Percentiles rank a stretch among this genome's conserved stretches.
These are phyloP conservation scores for Gentiana straminea DNA, from an alignment of 257 asterid species.

Conservation along the genomic window DNA sequence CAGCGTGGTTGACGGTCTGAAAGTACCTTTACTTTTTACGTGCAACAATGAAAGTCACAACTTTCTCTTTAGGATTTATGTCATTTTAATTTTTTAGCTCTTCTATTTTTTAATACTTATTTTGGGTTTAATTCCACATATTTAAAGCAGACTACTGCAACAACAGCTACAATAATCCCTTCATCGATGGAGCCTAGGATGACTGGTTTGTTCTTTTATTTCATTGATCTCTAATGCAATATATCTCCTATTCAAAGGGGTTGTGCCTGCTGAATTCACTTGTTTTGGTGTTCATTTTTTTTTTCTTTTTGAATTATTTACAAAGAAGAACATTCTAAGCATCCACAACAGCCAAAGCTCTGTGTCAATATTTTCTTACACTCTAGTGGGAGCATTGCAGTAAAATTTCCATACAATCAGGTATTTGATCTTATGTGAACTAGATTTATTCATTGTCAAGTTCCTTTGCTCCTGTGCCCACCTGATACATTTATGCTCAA, in stretches of 20 bases:
- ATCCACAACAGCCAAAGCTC: constrained; percentile 33
- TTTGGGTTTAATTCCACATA: neutral
- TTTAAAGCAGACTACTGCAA: constrained; percentile 3
- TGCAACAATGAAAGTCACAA: neutral
- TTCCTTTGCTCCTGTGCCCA: constrained; percentile 11
- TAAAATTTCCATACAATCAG: constrained; percentile 62
- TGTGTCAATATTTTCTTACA: constrained; percentile 57
- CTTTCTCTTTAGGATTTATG: neutral
- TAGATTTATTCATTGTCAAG: constrained; percentile 7
- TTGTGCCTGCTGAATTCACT: constrained; percentile 1
- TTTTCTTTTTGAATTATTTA: constrained; percentile 14
- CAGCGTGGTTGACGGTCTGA: too few relatives aligned
- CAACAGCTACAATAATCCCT: neutral
- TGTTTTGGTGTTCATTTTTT: constrained; percentile 11
- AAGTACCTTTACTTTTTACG: neutral
- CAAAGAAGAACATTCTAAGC: constrained; percentile 32
- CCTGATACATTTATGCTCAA: constrained; percentile 5
- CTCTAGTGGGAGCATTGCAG: constrained; percentile 72
- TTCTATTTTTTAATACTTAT: neutral
- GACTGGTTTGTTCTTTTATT: constrained; percentile 2
- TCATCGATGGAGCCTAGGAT: neutral
- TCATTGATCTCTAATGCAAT: neutral
- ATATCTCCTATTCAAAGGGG: neutral
- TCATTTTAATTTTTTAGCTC: neutral
- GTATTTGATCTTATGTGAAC: constrained; percentile 20